Evolutionary conservation across 345 rosid genomes (phyloP), one percentile per base, ranked within the genome.

Genomic region (Sonneratia caseolaris): DNA sequence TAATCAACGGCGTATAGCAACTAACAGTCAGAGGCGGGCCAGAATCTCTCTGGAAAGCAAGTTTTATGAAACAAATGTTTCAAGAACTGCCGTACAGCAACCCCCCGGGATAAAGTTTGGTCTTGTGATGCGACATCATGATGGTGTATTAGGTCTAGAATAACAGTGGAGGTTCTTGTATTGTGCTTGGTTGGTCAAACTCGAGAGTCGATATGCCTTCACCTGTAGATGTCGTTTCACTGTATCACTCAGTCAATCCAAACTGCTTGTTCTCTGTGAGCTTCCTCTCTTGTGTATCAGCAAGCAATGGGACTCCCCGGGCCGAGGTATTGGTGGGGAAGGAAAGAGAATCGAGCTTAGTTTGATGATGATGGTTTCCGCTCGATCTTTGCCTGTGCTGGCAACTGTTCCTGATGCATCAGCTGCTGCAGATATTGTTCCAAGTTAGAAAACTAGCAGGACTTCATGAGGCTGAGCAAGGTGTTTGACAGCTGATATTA

Each of bases 391-490:
- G 13, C 19, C 83, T 1, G 81, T 85, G 73, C 83, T 86, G 24
- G 76, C 85, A 47, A 76, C 81, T 7, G 79, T 88, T 73, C 90
- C 87, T 0, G 89, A 86, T 74, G 93, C 86, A 53, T 86, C 85
- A 78, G 82, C 86, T 56, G 77, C 86, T 37, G 90, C 89, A 48
- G 93, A 85, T 32, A 77, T 88, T 37, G 90, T 86, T n/a, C 90
- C 85, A 82, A 80, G 87, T 79, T 4, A 22, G 6, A 64, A 27
- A 19, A 18, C 32, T 27, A 32, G 66, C 36, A 37, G 16, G 10
- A 7, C 21, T 53, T 22, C n/a, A 27, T 27, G 32, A 27, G 32
- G 32, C 32, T 27, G 32, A 27, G 32, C 32, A 27, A 27, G 32
- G 32, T 27, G 32, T 27, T 27, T 27, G 32, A 27, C 32, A 27